Conservation (phyloP, 208 protist genomes). For the Angomonas deanei region DNA sequence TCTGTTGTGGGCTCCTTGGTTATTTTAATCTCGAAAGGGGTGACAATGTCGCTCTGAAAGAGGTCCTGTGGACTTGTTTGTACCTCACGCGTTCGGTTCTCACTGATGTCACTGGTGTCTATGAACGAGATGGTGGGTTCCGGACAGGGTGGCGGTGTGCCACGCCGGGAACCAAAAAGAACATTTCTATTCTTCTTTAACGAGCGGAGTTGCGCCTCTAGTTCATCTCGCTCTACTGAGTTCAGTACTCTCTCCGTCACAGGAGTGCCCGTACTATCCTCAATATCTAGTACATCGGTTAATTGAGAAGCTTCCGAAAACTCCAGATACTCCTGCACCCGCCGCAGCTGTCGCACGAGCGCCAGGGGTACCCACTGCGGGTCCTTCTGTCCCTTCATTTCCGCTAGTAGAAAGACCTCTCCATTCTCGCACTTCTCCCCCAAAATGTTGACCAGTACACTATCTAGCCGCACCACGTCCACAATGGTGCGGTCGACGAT, state of each 20-base stretch:
- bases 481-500: not conserved
- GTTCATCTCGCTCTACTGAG: conserved; percentile 38
- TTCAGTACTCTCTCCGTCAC: conserved; percentile 37
- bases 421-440: not conserved
- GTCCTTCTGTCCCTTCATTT: not conserved
- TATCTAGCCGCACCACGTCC: not conserved
- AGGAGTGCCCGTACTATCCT: too few relatives aligned
- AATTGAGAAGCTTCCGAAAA: not conserved
- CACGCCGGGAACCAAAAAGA: not conserved
- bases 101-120: too few relatives aligned
- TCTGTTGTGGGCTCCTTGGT: too few relatives aligned
- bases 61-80: too few relatives aligned
- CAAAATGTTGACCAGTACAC: not conserved
- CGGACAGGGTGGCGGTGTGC: too few relatives aligned
- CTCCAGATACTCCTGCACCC: not conserved
- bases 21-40: too few relatives aligned
- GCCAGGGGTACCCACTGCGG: not conserved
- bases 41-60: too few relatives aligned
- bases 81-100: too few relatives aligned
- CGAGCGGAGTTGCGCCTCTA: conserved; percentile 37
- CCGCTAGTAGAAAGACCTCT: not conserved
- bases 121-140: too few relatives aligned
- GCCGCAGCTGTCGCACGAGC: not conserved
- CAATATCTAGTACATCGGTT: not conserved
- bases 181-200: conserved; percentile 3